Conservation (phyloP, 805 yeast genomes). For the Myxozyma udenii region DNA sequence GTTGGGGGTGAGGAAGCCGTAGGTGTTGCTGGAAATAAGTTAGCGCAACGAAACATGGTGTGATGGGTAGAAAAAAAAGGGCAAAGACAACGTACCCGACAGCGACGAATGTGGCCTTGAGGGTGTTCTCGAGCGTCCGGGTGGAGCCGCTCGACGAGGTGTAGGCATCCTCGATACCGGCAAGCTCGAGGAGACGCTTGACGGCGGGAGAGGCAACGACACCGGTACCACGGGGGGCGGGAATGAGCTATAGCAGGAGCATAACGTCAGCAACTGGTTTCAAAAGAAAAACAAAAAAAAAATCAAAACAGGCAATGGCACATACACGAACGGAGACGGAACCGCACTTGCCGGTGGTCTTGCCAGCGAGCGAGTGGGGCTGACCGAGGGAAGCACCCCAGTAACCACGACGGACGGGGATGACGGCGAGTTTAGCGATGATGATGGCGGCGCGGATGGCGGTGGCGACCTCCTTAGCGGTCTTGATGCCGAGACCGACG, state of each 20-base stretch:
- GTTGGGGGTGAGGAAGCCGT: slow-evolving; percentile 99
- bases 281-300: background rate
- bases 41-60: no score
- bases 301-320: no score
- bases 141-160: slow-evolving; percentile 98
- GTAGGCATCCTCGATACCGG: slow-evolving; percentile 99
- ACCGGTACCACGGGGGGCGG: slow-evolving; percentile 99
- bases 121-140: slow-evolving; percentile 99
- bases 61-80: no score
- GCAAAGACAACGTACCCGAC: no score
- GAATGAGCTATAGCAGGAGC: slow-evolving; percentile 57
- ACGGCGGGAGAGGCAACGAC: slow-evolving; percentile 99
- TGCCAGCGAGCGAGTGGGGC: slow-evolving; percentile 97
- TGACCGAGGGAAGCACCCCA: slow-evolving; percentile 99
- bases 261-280: slow-evolving; percentile 5
- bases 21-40: no score
- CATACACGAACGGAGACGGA: slow-evolving; percentile 81
- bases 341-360: slow-evolving; percentile 99
- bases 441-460: slow-evolving; percentile 99
- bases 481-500: slow-evolving; percentile 99
- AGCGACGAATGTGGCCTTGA: slow-evolving; percentile 99
- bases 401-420: slow-evolving; percentile 99
- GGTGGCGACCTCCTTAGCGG: slow-evolving; percentile 99
- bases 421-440: slow-evolving; percentile 97
- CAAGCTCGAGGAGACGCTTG: slow-evolving; percentile 97